Evolutionary conservation across 2,329 filamentous ascomycete genomes (phyloP).

Genomic region (Colletotrichum simmondsii): DNA sequence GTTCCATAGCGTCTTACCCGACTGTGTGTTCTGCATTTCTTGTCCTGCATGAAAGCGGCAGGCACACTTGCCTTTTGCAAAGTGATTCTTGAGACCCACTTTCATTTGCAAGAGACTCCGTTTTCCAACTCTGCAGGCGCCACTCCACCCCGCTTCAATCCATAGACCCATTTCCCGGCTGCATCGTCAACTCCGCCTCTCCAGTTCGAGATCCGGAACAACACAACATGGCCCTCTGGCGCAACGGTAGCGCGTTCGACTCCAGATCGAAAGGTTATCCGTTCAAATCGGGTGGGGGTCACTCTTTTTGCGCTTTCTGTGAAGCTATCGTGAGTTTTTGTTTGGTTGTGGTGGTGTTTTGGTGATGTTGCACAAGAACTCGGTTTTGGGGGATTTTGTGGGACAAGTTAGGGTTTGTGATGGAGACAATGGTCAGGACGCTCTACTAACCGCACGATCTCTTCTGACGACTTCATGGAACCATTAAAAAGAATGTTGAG

Average conservation of each 20-base stretch:
- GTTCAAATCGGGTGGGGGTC: conserved; percentile 34
- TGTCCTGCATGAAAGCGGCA: neutral
- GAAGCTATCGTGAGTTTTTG: neutral
- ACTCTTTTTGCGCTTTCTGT: neutral
- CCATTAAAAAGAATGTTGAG: no score
- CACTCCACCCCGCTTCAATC: neutral
- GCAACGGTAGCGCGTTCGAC: conserved; percentile 34
- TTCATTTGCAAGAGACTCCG: neutral
- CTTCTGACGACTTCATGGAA: no score
- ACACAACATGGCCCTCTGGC: conserved; percentile 4
- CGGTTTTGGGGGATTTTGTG: neutral
- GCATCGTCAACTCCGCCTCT: neutral
- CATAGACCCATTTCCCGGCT: accelerated
- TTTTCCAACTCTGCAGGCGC: neutral
- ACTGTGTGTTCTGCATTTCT: neutral
- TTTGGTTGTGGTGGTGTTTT: neutral
- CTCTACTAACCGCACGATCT: neutral
- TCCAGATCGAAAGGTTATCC: conserved; percentile 35
- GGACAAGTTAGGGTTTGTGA: neutral
- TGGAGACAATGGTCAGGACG: neutral
- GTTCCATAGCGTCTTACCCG: neutral
- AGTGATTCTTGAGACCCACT: neutral
- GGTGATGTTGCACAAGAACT: neutral
- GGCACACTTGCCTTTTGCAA: neutral
- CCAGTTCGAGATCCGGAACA: neutral